A percentile compares a stretch with the other conserved stretches of the same genome.
Evolutionary conservation across 2,329 filamentous ascomycete genomes (phyloP).

Genomic region (Penicillium sp.): DNA sequence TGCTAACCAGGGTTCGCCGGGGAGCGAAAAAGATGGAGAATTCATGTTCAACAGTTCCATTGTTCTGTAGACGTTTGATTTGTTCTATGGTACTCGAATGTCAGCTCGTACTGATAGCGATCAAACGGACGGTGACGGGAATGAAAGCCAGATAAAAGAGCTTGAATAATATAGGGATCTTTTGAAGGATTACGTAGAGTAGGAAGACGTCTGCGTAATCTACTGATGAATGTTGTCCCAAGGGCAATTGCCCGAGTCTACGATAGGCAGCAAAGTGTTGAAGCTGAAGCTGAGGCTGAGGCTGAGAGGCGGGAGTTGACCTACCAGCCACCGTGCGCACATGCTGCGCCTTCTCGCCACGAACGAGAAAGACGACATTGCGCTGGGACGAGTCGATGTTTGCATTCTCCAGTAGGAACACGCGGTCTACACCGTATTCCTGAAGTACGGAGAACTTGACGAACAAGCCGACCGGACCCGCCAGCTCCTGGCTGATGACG

Average conservation of each 20-base stretch:
- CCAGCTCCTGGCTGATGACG: constrained; percentile 84
- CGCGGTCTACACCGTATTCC: constrained; percentile 96
- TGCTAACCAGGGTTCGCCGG: constrained; percentile 82
- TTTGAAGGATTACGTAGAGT: constrained; percentile 55
- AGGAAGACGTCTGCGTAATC: constrained; percentile 51
- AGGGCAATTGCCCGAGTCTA: constrained; percentile 1
- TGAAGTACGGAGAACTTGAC: constrained; percentile 94
- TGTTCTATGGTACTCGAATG: constrained; percentile 61
- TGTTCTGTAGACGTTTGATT: constrained; percentile 81
- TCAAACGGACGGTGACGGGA: constrained; percentile 34
- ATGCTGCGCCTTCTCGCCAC: constrained; percentile 81
- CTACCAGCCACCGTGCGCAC: constrained; percentile 84
- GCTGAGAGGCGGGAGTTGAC: constrained; percentile 30
- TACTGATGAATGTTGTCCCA: constrained; percentile 52
- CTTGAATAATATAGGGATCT: constrained; percentile 49
- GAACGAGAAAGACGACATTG: constrained; percentile 89
- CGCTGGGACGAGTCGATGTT: constrained; percentile 92
- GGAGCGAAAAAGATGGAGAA: constrained; percentile 97
- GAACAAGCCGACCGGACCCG: constrained; percentile 82
- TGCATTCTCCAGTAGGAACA: constrained; percentile 92
- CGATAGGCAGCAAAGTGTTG: background rate
- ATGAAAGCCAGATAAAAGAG: constrained; percentile 45
- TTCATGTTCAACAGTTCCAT: constrained; percentile 86
- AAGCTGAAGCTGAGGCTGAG: background rate
- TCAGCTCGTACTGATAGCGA: constrained; percentile 59